Evolutionary conservation across 306 rosid genomes (phyloP).

Genomic region (Vigna trinervia): DNA sequence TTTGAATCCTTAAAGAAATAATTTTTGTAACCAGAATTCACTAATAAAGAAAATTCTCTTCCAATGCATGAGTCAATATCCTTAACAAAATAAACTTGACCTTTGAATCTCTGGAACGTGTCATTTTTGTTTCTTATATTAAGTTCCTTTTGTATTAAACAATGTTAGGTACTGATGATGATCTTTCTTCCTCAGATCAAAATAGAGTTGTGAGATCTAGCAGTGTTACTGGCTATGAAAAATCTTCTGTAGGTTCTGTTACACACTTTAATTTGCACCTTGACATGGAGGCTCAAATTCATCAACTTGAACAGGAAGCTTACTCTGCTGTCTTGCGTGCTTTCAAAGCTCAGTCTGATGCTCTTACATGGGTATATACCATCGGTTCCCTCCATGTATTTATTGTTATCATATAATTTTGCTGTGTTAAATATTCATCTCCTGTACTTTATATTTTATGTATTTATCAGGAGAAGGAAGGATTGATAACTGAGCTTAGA

Average conservation of each 20-base stretch:
- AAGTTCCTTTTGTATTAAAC: constrained; percentile 30
- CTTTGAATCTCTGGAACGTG: constrained; percentile 23
- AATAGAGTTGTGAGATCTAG: constrained; percentile 65
- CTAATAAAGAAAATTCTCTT: neutral
- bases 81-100: neutral
- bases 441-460: constrained; percentile 29
- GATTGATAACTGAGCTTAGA: constrained; percentile 96
- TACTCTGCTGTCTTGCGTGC: constrained; percentile 94
- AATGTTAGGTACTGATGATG: constrained; percentile 64
- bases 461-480: constrained; percentile 86
- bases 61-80: constrained; percentile 2
- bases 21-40: neutral
- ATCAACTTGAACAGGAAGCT: constrained; percentile 93
- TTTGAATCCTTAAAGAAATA: too few species aligned
- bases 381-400: constrained; percentile 21
- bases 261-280: constrained; percentile 7
- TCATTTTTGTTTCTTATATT: constrained; percentile 9
- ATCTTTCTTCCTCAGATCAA: constrained; percentile 68
- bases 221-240: constrained; percentile 51
- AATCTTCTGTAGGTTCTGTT: constrained; percentile 61
- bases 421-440: constrained; percentile 31
- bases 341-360: constrained; percentile 96
- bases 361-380: constrained; percentile 84
- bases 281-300: constrained; percentile 89
- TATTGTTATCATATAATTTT: constrained; percentile 17